phyloP scores from a whole-genome alignment of 2,329 filamentous ascomycete genomes.

The Ophiostoma triangulosporum region DNA sequence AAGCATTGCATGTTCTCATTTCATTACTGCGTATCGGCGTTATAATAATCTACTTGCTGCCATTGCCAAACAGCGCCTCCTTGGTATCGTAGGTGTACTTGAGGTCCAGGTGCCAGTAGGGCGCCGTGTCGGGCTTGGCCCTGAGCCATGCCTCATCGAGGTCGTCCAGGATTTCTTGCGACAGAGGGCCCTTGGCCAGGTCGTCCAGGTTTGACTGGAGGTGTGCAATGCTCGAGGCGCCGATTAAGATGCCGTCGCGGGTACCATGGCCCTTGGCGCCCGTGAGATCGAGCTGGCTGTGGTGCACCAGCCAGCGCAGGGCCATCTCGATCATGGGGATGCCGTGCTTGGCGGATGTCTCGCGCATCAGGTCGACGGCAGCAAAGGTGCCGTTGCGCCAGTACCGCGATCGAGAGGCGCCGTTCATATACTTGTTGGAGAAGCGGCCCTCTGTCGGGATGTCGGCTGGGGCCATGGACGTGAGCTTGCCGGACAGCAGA shows the following conservation, averaged over 20 bases:
- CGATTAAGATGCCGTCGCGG: constrained; percentile 44
- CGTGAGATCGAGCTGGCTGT: constrained; percentile 37
- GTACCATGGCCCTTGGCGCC: not conserved
- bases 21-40: not conserved
- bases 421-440: constrained; percentile 34
- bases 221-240: constrained; percentile 43
- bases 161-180: constrained; percentile 59
- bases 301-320: constrained; percentile 54
- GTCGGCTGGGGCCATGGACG: constrained; percentile 9
- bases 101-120: constrained; percentile 47
- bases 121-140: constrained; percentile 41
- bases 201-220: constrained; percentile 43
- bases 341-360: constrained; percentile 47
- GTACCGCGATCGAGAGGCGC: constrained; percentile 42
- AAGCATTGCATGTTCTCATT: constrained; percentile 3
- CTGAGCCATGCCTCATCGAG: constrained; percentile 65
- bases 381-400: constrained; percentile 44
- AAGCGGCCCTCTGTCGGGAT: constrained; percentile 55
- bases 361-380: constrained; percentile 49
- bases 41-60: constrained; percentile 2
- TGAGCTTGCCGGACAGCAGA: constrained; percentile 49
- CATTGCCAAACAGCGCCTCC: constrained; percentile 41
- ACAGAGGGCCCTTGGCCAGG: constrained; percentile 57
- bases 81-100: constrained; percentile 54
- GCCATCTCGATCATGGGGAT: constrained; percentile 54